Conservation (phyloP, 495 filamentous ascomycete genomes). For the Aspergillus ostianus region DNA sequence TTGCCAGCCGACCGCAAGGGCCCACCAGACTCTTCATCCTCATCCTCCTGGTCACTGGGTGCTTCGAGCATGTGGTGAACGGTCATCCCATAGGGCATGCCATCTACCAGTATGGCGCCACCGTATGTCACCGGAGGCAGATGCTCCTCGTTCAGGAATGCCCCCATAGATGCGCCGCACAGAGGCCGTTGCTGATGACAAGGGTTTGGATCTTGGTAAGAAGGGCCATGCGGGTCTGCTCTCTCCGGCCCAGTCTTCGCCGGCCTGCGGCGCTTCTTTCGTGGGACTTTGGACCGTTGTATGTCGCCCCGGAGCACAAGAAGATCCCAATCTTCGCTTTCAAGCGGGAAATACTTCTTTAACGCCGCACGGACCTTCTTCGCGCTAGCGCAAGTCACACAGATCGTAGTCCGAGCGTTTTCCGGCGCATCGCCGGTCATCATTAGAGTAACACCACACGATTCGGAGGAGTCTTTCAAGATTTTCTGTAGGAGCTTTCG, state of each 20-base stretch:
- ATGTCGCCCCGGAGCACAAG: constrained; percentile 70
- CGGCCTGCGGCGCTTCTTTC: constrained; percentile 44
- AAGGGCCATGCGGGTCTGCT: constrained; percentile 31
- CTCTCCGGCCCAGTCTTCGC: constrained; percentile 34
- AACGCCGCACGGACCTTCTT: constrained; percentile 67
- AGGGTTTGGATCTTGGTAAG: constrained; percentile 36
- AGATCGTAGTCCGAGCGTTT: constrained; percentile 66
- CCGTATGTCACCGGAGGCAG: constrained; percentile 88
- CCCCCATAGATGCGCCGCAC: constrained; percentile 90
- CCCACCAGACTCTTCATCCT: constrained; percentile 27
- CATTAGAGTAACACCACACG: constrained; percentile 70
- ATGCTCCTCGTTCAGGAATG: constrained; percentile 78
- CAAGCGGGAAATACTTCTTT: constrained; percentile 68
- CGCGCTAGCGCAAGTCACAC: constrained; percentile 72
- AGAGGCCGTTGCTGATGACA: constrained; percentile 70
- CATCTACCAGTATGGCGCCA: constrained; percentile 80
- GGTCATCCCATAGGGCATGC: constrained; percentile 83
- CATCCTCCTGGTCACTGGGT: constrained; percentile 61
- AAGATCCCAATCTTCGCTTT: constrained; percentile 53
- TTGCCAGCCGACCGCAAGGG: constrained; percentile 39
- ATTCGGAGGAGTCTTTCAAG: constrained; percentile 59
- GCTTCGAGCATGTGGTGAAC: constrained; percentile 95
- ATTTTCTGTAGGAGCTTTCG: constrained; percentile 66
- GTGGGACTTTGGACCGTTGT: constrained; percentile 60
- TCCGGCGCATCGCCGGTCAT: constrained; percentile 68